Percentiles rank a stretch among this genome's conserved stretches.
These are phyloP conservation scores for Eucalyptus regnans DNA, from an alignment of 345 rosid genomes.

Conservation along the genomic window DNA sequence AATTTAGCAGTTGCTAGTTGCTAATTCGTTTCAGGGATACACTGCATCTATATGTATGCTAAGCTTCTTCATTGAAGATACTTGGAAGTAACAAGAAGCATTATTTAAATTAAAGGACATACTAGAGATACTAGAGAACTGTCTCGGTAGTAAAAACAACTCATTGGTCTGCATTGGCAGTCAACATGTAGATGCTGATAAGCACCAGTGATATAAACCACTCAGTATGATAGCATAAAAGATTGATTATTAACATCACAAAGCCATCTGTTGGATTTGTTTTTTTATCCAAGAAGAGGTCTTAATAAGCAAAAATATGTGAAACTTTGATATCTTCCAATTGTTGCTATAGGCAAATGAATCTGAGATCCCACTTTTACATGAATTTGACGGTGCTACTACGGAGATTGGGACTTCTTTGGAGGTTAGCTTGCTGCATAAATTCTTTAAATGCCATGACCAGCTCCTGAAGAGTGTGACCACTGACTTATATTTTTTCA, in stretches of 20 bases:
- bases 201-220: not conserved
- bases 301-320: not conserved
- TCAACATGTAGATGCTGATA: not conserved
- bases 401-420: conserved; percentile 42
- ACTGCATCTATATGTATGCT: not conserved
- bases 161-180: not conserved
- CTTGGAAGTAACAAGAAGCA: not conserved
- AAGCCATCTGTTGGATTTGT: not conserved
- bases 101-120: not conserved
- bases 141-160: not conserved
- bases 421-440: conserved; percentile 40
- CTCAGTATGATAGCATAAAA: not conserved
- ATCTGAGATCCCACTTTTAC: conserved; percentile 78
- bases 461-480: not conserved
- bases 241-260: not conserved
- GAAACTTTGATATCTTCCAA: not conserved
- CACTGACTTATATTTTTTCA: not conserved
- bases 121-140: not conserved
- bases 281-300: not conserved
- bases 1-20: not conserved
- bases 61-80: not conserved
- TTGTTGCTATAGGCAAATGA: conserved; percentile 66
- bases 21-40: not conserved
- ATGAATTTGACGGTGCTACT: conserved; percentile 46
- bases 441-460: not conserved